A percentile compares a stretch with the other conserved stretches of the same genome.
phyloP scores from a whole-genome alignment of 164 flowering plant species.

The Aristolochia californica region DNA sequence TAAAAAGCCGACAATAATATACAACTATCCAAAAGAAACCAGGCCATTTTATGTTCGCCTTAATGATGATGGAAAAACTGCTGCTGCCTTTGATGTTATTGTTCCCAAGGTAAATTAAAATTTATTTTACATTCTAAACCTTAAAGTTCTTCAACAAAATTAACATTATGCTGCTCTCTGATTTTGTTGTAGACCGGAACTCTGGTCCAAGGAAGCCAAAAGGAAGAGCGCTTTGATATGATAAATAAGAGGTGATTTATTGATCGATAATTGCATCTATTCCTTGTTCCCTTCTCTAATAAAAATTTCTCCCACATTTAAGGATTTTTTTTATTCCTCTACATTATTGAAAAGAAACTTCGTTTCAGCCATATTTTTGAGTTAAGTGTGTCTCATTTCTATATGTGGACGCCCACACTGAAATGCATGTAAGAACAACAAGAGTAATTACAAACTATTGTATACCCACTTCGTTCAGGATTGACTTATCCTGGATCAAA shows the following conservation, averaged over 20 bases:
- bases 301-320: no score
- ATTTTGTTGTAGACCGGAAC: conserved; percentile 43
- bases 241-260: conserved; percentile 42
- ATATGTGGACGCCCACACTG: no score
- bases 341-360: no score
- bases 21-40: conserved; percentile 58
- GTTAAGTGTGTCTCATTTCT: no score
- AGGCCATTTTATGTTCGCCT: conserved; percentile 62
- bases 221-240: conserved; percentile 55
- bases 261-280: neutral
- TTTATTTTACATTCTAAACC: neutral
- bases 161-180: neutral
- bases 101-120: conserved; percentile 57
- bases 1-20: conserved; percentile 51
- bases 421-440: no score
- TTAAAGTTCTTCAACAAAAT: neutral
- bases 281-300: neutral
- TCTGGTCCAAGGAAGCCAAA: conserved; percentile 73
- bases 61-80: conserved; percentile 69
- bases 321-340: no score
- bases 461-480: no score
- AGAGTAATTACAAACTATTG: no score
- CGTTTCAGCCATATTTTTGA: no score
- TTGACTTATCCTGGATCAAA: no score
- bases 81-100: conserved; percentile 67